Evolutionary conservation across 2,329 filamentous ascomycete species (phyloP), one percentile per base, ranked within the genome.

Genomic region (Taxawa tesnikishii): DNA sequence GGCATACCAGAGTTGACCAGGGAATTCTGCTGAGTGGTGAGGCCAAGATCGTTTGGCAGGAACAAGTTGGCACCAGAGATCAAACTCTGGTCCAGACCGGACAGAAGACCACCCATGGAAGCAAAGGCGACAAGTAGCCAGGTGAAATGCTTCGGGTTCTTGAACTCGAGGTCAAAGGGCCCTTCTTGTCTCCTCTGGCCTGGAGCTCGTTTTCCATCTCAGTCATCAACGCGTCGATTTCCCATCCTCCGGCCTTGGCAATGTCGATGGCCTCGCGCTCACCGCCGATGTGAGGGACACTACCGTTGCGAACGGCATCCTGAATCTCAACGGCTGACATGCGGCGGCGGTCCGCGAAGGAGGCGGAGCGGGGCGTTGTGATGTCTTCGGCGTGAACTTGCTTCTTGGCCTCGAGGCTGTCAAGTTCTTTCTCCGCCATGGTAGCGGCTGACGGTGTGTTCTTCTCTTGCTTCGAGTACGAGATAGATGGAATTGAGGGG

Each of bases 21-120:
- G 48, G 70, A 75, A 53, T 74, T 72, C 47, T 81, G 65, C 3
- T 62, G 58, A 2, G 60, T 55, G 4, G 43, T 57, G 18, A 83
- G 62, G 15, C 58, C 47, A 1, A 83, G 59, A 27, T 74, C 73
- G 0, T 50, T 42, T 3, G 78, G 79, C 27, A 83, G 59, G 48
- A 70, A 78, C 4, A 83, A 59, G 45, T 79, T 77, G 30, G 79
- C 79, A 32, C 79, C 79, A 9, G 70, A 76, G 45, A 83, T 83
- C 34, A 83, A 60, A 28, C 73, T 79, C 54, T 83, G 79, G 47
- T 83, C 79, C 13, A 83, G 63, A 38, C 79, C 79, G 2, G 75
- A 80, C 1, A 83, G 67, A 14, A 83, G 59, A 49, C 79, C 79
- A 30, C 79, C 78, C 74, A 83, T 79, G 11, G 73, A 79, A n/a